These are phyloP conservation scores for Solanum ossicruentum DNA, from an alignment of 257 asterid species.

Conservation along the genomic window DNA sequence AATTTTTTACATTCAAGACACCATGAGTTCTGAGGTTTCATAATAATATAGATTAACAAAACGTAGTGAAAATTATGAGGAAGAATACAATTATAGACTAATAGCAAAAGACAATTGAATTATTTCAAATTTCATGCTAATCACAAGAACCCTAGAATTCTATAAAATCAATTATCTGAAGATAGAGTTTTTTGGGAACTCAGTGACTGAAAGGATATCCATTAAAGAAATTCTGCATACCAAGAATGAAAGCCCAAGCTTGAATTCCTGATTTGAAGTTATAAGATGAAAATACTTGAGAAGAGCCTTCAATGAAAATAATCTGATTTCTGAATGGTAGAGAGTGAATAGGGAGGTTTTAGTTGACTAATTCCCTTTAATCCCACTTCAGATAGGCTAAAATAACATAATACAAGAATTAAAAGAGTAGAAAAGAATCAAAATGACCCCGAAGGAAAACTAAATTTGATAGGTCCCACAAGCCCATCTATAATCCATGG, in stretches of 20 bases:
- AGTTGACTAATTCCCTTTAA: too few species aligned
- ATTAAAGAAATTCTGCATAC: neutral
- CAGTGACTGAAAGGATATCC: neutral
- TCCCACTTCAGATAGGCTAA: neutral
- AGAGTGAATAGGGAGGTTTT: neutral
- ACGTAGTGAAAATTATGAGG: neutral
- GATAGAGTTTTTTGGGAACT: neutral
- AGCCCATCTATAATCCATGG: neutral
- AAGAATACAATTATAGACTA: too few species aligned
- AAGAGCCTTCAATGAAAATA: neutral
- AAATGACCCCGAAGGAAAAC: neutral
- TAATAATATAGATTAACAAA: too few species aligned
- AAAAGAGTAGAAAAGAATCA: neutral
- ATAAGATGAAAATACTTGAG: neutral
- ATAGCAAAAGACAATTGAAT: neutral
- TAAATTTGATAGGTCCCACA: neutral
- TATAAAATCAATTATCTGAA: too few species aligned
- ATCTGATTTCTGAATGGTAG: too few species aligned
- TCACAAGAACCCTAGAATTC: neutral
- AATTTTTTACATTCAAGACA: too few species aligned
- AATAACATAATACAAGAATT: too few species aligned
- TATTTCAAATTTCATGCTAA: neutral
- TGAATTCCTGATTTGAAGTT: too few species aligned
- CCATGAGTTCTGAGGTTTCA: neutral
- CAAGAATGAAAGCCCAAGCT: too few species aligned